These are phyloP conservation scores for Fraxinus xanthoxyloides DNA, from an alignment of 305 asterid species.

Conservation along the genomic window DNA sequence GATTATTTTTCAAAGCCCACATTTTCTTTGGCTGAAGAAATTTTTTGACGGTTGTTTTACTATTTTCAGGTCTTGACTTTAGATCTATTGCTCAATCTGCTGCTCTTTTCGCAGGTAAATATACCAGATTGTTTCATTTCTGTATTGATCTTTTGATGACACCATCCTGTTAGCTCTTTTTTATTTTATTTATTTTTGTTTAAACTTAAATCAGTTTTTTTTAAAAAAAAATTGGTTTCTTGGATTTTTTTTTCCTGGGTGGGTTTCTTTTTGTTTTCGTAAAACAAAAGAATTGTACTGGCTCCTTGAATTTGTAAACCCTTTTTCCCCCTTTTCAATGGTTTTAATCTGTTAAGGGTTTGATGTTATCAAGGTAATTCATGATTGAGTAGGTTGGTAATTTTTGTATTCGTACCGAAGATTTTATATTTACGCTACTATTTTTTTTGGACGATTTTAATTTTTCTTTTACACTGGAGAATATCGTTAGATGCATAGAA, in stretches of 20 bases:
- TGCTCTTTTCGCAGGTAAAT: slow-evolving; percentile 50
- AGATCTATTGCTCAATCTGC: slow-evolving; percentile 56
- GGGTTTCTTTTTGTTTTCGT: slow-evolving; percentile 22
- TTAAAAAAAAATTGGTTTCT: slow-evolving; percentile 7
- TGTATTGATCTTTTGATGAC: slow-evolving; percentile 27
- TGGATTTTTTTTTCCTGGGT: slow-evolving; percentile 16
- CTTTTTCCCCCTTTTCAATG: background rate
- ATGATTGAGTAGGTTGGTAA: background rate
- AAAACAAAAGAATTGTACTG: background rate
- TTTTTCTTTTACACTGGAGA: background rate
- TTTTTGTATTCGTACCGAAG: background rate
- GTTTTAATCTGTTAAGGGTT: background rate
- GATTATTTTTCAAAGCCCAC: slow-evolving; percentile 18
- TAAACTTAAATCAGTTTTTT: slow-evolving; percentile 6
- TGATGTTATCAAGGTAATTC: slow-evolving; percentile 14
- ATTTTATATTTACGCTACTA: background rate
- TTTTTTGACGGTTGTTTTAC: slow-evolving; percentile 25
- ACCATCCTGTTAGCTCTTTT: slow-evolving; percentile 11
- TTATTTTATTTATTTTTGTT: slow-evolving; percentile 14
- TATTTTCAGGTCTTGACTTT: slow-evolving; percentile 53
- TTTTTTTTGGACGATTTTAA: background rate
- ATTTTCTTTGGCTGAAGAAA: background rate
- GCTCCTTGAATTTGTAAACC: background rate
- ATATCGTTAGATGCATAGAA: background rate
- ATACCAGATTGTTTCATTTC: slow-evolving; percentile 24